Evolutionary conservation across 306 rosid species (phyloP).

Genomic region (Cicer bijugum): DNA sequence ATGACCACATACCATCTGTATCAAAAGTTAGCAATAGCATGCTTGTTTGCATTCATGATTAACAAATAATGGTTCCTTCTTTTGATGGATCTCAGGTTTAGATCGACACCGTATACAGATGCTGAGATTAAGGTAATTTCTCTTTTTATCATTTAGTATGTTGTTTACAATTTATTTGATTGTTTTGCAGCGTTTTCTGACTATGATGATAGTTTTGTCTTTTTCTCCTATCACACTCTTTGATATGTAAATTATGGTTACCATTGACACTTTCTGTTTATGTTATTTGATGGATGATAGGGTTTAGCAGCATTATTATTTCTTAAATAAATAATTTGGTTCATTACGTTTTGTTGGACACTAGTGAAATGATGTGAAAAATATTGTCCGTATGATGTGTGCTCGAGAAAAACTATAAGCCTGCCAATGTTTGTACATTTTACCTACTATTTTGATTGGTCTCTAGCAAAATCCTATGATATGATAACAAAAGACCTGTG

Average conservation of each 20-base stretch:
- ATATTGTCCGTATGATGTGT: not conserved
- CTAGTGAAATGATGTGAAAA: slow-evolving; percentile 19
- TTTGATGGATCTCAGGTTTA: slow-evolving; percentile 60
- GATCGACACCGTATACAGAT: slow-evolving; percentile 78
- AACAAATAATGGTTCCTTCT: slow-evolving; percentile 36
- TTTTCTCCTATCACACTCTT: slow-evolving; percentile 16
- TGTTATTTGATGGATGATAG: slow-evolving; percentile 15
- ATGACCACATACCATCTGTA: slow-evolving; percentile 21
- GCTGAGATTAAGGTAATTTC: slow-evolving; percentile 84
- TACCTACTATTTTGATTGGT: slow-evolving; percentile 12
- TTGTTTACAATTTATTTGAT: slow-evolving; percentile 15
- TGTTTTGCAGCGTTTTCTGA: not conserved
- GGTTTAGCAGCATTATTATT: slow-evolving; percentile 22
- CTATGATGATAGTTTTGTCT: slow-evolving; percentile 4
- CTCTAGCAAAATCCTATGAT: slow-evolving; percentile 16
- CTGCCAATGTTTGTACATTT: not conserved
- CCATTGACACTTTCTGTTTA: slow-evolving; percentile 5
- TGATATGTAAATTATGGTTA: slow-evolving; percentile 13
- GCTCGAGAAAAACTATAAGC: slow-evolving; percentile 11
- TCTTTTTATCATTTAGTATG: slow-evolving; percentile 5
- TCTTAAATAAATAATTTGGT: slow-evolving; percentile 32
- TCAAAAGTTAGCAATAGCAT: slow-evolving; percentile 26
- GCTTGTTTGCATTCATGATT: slow-evolving; percentile 37
- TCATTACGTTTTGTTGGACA: not conserved
- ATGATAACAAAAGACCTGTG: not conserved